Percentiles rank a stretch among this genome's conserved stretches.
Evolutionary conservation across 2,329 filamentous ascomycete species (phyloP).

Genomic region (Waltergamsia citrina): DNA sequence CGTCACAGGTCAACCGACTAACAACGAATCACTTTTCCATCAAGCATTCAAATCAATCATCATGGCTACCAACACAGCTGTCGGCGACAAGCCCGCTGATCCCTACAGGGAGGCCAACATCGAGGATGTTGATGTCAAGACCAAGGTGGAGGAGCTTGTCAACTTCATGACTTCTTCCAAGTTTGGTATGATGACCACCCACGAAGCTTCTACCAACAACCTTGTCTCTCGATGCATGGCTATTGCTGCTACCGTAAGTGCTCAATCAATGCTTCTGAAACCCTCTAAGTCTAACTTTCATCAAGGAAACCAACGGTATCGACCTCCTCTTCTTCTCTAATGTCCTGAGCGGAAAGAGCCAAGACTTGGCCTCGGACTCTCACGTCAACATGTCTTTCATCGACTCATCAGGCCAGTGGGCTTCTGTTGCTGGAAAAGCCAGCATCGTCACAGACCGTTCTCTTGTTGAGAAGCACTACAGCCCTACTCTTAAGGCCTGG

Average conservation of each 20-base stretch:
- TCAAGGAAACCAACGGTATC: slow-evolving; percentile 64
- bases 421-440: slow-evolving; percentile 69
- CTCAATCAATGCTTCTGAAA: neutral
- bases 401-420: slow-evolving; percentile 71
- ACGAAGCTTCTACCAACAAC: slow-evolving; percentile 51
- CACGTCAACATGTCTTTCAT: slow-evolving; percentile 78
- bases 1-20: too few relatives aligned
- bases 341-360: slow-evolving; percentile 79
- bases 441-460: slow-evolving; percentile 59
- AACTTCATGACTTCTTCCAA: slow-evolving; percentile 65
- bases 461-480: slow-evolving; percentile 68
- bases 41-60: slow-evolving; percentile 21
- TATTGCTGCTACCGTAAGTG: slow-evolving; percentile 63
- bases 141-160: slow-evolving; percentile 68
- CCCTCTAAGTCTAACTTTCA: slow-evolving; percentile 5
- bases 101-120: slow-evolving; percentile 74
- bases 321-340: slow-evolving; percentile 90
- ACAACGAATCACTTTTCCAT: too few relatives aligned
- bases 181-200: slow-evolving; percentile 85
- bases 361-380: slow-evolving; percentile 64
- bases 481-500: slow-evolving; percentile 68
- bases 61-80: slow-evolving; percentile 43
- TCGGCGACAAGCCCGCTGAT: slow-evolving; percentile 56
- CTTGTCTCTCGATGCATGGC: slow-evolving; percentile 83
- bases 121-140: slow-evolving; percentile 50